phyloP scores from a whole-genome alignment of 169 alveolate species.

The Plasmodium malariae region DNA sequence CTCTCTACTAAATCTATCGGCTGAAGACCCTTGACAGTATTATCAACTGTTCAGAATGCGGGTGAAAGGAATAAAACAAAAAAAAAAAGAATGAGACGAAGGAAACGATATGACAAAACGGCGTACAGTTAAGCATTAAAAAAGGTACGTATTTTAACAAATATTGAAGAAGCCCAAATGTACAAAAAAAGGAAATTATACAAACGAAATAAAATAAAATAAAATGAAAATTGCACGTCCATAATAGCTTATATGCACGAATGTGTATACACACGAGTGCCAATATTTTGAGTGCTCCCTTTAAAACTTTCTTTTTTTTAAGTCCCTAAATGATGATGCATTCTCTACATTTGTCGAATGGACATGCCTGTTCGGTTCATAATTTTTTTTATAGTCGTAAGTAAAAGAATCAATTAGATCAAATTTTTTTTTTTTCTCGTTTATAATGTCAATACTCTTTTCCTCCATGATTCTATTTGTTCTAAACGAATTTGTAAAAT shows the following conservation, averaged over 20 bases:
- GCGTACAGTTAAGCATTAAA: too few species aligned
- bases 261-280: too few species aligned
- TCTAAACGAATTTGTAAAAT: neutral
- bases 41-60: neutral
- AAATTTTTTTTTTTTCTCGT: slow-evolving; percentile 67
- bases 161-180: too few species aligned
- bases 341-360: neutral
- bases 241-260: too few species aligned
- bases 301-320: slow-evolving; percentile 49
- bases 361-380: neutral
- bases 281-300: too few species aligned
- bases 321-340: slow-evolving; percentile 42
- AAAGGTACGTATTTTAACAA: too few species aligned
- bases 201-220: too few species aligned
- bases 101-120: too few species aligned
- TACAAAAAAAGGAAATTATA: too few species aligned
- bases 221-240: too few species aligned
- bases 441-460: neutral
- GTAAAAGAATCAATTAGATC: slow-evolving; percentile 59
- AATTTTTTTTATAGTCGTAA: slow-evolving; percentile 45
- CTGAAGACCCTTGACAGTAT: slow-evolving; percentile 24
- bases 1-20: slow-evolving; percentile 44
- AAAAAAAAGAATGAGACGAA: slow-evolving; percentile 17
- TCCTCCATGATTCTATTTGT: neutral
- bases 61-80: neutral